These are phyloP conservation scores for Asterionellopsis glacialis DNA, from an alignment of 108 stramenopile genomes.

Conservation along the genomic window DNA sequence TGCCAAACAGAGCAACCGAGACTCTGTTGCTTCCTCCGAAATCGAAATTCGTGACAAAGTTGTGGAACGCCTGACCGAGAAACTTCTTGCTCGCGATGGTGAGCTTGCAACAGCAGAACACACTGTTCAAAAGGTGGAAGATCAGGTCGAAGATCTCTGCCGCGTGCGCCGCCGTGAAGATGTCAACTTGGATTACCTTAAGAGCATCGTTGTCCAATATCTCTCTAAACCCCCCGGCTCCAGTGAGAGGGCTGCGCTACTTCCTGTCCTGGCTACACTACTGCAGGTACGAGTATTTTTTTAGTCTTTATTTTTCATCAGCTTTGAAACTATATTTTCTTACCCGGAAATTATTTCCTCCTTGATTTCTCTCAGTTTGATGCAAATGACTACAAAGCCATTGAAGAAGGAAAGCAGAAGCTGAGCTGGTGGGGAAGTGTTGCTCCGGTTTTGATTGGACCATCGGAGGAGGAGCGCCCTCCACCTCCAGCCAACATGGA, in stretches of 20 bases:
- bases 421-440: slow-evolving; percentile 75
- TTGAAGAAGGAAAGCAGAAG: slow-evolving; percentile 81
- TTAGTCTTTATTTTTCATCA: background rate
- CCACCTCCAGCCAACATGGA: slow-evolving; percentile 5
- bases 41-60: slow-evolving; percentile 76
- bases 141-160: slow-evolving; percentile 71
- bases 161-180: slow-evolving; percentile 78
- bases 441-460: slow-evolving; percentile 51
- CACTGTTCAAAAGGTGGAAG: slow-evolving; percentile 52
- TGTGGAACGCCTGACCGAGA: slow-evolving; percentile 56
- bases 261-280: slow-evolving; percentile 83
- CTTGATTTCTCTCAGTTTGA: slow-evolving; percentile 56
- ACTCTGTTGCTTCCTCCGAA: slow-evolving; percentile 61
- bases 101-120: slow-evolving; percentile 73
- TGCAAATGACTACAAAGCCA: slow-evolving; percentile 70
- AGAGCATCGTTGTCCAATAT: slow-evolving; percentile 88
- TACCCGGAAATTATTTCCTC: background rate
- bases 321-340: background rate
- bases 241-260: slow-evolving; percentile 69
- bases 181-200: slow-evolving; percentile 88
- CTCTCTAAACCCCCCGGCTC: slow-evolving; percentile 82
- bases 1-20: slow-evolving; percentile 82
- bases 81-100: slow-evolving; percentile 62
- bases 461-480: slow-evolving; percentile 10
- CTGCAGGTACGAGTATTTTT: slow-evolving; percentile 18